Conservation (phyloP, 2,329 filamentous ascomycete genomes). For the Alternaria angustiovoidea region DNA sequence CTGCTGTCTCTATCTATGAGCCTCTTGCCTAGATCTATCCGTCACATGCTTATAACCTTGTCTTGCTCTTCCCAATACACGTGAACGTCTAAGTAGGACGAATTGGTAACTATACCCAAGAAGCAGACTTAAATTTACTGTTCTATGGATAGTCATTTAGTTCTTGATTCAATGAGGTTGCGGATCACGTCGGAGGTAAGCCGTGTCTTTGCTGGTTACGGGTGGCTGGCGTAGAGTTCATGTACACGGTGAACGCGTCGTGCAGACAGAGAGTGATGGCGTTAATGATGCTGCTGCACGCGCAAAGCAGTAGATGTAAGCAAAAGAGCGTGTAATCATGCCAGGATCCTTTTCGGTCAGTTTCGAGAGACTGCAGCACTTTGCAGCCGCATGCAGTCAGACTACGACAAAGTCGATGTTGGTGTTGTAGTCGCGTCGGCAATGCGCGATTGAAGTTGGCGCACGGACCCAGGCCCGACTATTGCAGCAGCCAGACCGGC, state of each 20-base stretch:
- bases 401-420: background rate
- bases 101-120: background rate
- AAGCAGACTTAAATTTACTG: background rate
- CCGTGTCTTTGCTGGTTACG: background rate
- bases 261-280: no score
- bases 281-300: background rate
- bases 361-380: background rate
- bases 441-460: slow-evolving; percentile 11
- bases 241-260: background rate
- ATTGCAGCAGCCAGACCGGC: slow-evolving; percentile 5
- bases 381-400: background rate
- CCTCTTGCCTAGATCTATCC: background rate
- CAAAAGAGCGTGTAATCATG: background rate
- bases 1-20: background rate
- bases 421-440: slow-evolving; percentile 16
- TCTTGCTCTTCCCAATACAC: background rate
- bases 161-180: background rate
- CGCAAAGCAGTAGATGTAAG: background rate
- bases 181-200: no score
- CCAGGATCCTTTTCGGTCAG: background rate
- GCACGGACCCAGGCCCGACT: slow-evolving; percentile 13
- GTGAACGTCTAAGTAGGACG: background rate
- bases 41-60: background rate
- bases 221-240: background rate
- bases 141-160: background rate